These are phyloP conservation scores for Rhizoctonia solani DNA, from an alignment of 1,284 basidiomycete species.

Conservation along the genomic window DNA sequence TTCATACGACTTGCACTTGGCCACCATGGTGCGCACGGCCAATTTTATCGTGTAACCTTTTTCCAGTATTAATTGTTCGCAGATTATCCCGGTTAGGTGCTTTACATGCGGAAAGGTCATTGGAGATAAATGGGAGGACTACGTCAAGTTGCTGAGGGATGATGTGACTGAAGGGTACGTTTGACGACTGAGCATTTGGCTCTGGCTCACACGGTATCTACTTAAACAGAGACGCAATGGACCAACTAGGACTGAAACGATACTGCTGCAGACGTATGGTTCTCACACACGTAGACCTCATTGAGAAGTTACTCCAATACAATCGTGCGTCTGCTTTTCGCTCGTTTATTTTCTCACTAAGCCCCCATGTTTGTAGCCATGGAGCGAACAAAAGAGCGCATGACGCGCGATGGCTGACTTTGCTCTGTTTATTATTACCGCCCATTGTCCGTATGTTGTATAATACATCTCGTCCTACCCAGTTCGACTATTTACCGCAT, in stretches of 20 bases:
- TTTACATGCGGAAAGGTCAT: slow-evolving; percentile 95
- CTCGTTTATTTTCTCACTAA: neutral
- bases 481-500: slow-evolving; percentile 35
- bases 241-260: slow-evolving; percentile 86
- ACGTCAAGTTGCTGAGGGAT: slow-evolving; percentile 75
- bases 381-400: slow-evolving; percentile 35
- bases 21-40: slow-evolving; percentile 30
- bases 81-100: slow-evolving; percentile 87
- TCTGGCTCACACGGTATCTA: neutral
- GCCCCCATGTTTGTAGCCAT: slow-evolving; percentile 3
- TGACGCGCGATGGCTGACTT: slow-evolving; percentile 26
- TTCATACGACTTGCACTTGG: slow-evolving; percentile 15
- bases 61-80: slow-evolving; percentile 1
- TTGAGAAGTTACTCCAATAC: slow-evolving; percentile 94
- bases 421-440: slow-evolving; percentile 20
- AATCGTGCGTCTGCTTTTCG: slow-evolving; percentile 72
- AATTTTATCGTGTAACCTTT: neutral
- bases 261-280: slow-evolving; percentile 99
- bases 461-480: slow-evolving; percentile 12
- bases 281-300: slow-evolving; percentile 94
- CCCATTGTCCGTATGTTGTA: slow-evolving; percentile 21
- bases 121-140: slow-evolving; percentile 89
- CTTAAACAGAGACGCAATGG: slow-evolving; percentile 80
- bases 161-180: slow-evolving; percentile 85
- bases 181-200: neutral